phyloP scores from a whole-genome alignment of 371 early-diverging fungal genomes.

The Zancudomyces culisetae region DNA sequence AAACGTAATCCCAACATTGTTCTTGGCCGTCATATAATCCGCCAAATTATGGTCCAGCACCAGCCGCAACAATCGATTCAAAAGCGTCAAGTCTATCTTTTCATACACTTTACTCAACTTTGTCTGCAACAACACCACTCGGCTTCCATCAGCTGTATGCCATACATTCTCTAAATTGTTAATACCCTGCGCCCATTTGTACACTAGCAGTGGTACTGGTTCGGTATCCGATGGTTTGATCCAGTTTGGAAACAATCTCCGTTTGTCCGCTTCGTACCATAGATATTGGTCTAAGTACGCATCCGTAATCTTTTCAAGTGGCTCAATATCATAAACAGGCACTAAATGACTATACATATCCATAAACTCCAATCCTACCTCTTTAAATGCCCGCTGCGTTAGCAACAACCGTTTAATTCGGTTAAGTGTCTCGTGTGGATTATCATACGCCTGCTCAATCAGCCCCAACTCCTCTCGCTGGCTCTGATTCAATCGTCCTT shows the following conservation, averaged over 20 bases:
- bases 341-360: constrained; percentile 88
- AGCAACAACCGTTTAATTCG: constrained; percentile 91
- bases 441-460: constrained; percentile 95
- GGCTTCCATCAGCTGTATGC: constrained; percentile 78
- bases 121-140: constrained; percentile 90
- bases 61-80: constrained; percentile 84
- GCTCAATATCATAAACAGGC: constrained; percentile 93
- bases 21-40: constrained; percentile 97
- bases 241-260: constrained; percentile 88
- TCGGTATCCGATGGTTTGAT: constrained; percentile 96
- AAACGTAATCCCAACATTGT: constrained; percentile 90
- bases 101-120: constrained; percentile 79
- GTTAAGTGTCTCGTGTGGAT: constrained; percentile 75
- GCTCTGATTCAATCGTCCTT: constrained; percentile 84
- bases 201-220: constrained; percentile 87
- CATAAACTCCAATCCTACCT: constrained; percentile 98
- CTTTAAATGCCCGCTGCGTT: constrained; percentile 97
- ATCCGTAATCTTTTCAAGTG: constrained; percentile 97
- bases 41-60: constrained; percentile 96
- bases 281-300: constrained; percentile 97
- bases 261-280: constrained; percentile 91
- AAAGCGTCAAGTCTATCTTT: constrained; percentile 93
- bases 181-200: constrained; percentile 97
- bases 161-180: constrained; percentile 92
- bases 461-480: constrained; percentile 95